Base-by-base conservation (phyloP, 495 filamentous ascomycete genomes). In the Hyaloscypha finlandica region DNA sequence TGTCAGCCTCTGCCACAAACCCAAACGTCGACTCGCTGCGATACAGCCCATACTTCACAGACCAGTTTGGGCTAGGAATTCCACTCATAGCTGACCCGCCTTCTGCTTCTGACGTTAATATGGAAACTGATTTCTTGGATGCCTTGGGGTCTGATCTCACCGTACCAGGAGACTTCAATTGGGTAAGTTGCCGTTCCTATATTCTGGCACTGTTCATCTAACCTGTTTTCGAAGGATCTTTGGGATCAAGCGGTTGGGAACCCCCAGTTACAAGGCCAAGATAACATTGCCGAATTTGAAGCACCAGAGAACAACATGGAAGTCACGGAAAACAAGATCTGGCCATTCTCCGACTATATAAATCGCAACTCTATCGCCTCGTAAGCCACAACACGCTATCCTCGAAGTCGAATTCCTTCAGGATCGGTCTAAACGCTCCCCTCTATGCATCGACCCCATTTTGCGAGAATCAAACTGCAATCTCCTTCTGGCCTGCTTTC, bases 381-480 rank as follows among this genome's bases (percentile, higher is more conserved):
- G 1, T 29, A 30, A 56, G 3, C 53, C 0, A 29, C 53, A 56
- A 56, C 53, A 11, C 55, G 6, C 35, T 62, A 42, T 59, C 66
- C 33, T 25, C 52, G 19, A 59, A 22, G 6, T 60, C 66, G 22
- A 68, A 35, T 32, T 53, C 16, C 29, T 52, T 20, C 61, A 68
- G 39, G 20, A 65, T 68, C 22, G 67, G 67, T 14, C 69, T 73
- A 66, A 76, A 76, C 19, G 68, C 67, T n/a, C 66, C 69, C 52
- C 77, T 70, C 77, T 77, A 80, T 33, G 64, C 66, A 11, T 59
- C 55, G 14, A 67, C 71, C 8, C 61, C 71, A 58, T 73, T 64
- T 64, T 75, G 39, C 19, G 72, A 67, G 68, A 77, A 76, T 16
- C 74, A 75, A 30, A 73, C 66, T 6, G 61, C 74, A 31, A 77